Conservation (phyloP, 116 monocot genomes). For the Cymodocea nodosa region DNA sequence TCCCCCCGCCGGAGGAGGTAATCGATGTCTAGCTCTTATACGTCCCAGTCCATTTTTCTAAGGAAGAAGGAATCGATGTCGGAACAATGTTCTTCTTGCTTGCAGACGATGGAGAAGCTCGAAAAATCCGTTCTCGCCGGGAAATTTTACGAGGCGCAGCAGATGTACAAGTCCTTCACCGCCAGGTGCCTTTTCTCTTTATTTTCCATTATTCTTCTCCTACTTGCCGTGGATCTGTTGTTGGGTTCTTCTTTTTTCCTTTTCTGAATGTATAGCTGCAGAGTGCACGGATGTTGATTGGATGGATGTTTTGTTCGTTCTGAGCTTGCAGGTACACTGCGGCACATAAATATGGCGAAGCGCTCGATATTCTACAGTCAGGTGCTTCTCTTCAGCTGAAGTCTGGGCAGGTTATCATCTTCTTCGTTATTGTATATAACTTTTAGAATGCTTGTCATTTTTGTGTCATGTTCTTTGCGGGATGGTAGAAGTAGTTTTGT, state of each 20-base stretch:
- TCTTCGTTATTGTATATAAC: background rate
- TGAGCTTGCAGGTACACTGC: constrained; percentile 45
- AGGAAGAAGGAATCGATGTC: background rate
- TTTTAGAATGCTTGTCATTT: background rate
- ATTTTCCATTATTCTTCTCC: background rate
- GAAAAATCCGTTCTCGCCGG: constrained; percentile 10
- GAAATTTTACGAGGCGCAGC: constrained; percentile 23
- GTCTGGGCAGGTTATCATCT: constrained; percentile 57
- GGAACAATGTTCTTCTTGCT: background rate
- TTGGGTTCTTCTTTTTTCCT: too few species aligned
- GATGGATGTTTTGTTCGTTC: background rate
- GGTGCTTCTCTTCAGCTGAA: constrained; percentile 82
- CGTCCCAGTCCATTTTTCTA: background rate
- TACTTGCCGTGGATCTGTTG: background rate
- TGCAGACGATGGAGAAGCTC: constrained; percentile 19
- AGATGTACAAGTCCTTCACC: constrained; percentile 25
- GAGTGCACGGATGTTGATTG: background rate
- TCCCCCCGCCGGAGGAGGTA: constrained; percentile 12
- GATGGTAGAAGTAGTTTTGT: too few species aligned
- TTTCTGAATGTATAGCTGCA: background rate
- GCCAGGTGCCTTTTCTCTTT: constrained; percentile 10
- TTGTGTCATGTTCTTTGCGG: background rate
- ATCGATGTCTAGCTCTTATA: background rate
- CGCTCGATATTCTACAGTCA: constrained; percentile 73
- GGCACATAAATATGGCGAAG: constrained; percentile 54